Evolutionary conservation across 1,284 basidiomycete species (phyloP), one percentile per base, ranked within the genome.

Genomic region (Exobasidium cylindrosporum): DNA sequence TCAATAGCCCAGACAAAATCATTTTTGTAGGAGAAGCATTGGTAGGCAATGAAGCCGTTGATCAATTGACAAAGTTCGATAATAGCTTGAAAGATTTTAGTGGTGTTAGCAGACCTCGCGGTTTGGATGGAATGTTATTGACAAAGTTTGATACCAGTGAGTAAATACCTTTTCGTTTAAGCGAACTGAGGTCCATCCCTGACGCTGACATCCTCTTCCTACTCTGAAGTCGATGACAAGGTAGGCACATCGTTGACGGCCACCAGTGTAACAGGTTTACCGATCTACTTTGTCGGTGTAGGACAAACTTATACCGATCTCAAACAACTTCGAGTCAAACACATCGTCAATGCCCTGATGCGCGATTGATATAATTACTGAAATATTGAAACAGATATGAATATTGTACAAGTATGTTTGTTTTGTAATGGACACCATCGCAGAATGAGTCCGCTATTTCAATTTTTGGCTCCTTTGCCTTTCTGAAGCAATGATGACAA

Each of bases 251-350:
- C 72, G 7, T 68, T 80, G 40, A 78, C 77, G 1, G 70, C 70
- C 1, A 78, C 78, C 23, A 71, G 67, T 31, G 70, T 74, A 6
- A 79, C 77, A 31, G 78, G 78, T 1, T 58, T 78, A 59, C 77
- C 78, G 10, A 79, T 79, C 56, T 77, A 68, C 60, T 78, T 80
- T 57, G 65, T 80, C 5, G 78, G 78, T 10, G 74, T 73, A 1
- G 78, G 78, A 23, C 77, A 80, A 62, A 80, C 77, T 2, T 79
- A 80, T 50, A 79, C 77, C 26, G 78, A 79, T 46, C 66, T 79
- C 52, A 68, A 76, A 23, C 73, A 75, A 58, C 63, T 79, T 49
- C 69, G 76, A 35, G 77, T 79, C 24, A 65, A 69, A 47, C 77
- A 77, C 54, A 76, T 79, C 21, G 77, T 79, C 50, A 71, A 78